Base-by-base conservation (phyloP, 2,329 filamentous ascomycete genomes). In the Cordyceps farinosa region DNA sequence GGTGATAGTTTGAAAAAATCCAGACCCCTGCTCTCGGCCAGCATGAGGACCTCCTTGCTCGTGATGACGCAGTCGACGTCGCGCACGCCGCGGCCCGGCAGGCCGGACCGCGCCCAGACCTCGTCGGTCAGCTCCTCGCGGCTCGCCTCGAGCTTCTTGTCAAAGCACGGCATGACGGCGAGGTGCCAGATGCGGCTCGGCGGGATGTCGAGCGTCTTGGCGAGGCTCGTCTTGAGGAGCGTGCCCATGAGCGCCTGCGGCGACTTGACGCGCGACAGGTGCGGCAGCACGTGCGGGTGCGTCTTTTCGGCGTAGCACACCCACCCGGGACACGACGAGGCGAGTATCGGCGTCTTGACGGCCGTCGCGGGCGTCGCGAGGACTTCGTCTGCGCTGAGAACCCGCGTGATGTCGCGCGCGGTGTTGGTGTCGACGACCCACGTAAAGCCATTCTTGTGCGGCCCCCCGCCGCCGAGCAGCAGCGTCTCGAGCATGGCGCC, bases 241-340 rank as follows among this genome's bases (percentile, higher is more conserved):
- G 92, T 97, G 13, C 95, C 95, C 67, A 91, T 90, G 59, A 99
- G 78, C 32, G 95, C 94, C 76, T 99, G 95, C 15, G 95, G 94
- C 5, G 93, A 97, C 75, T 98, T 99, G 66, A 98, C 83, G 56
- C 87, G 87, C 64, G 93, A 97, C 61, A 99, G 82, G 75, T 99
- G 92, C 34, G 92, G 92, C 56, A 99, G 83, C 62, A 98, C 87
- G 71, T 97, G 89, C 1, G 95, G 92, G 72, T 99, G 95, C 62
- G 94, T 98, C 79, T 99, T 98, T 75, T 99, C 95, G 32, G 94
- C 94, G 72, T 99, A 99, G 78, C 95, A 99, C 62, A 99, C 94
- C 93, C 96, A 99, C 8, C 95, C 95, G 1, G 95, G 95, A 74
- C 95, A 99, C 27, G 92, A 92, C 3, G 93, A 93, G 9, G 93